Evolutionary conservation across 306 rosid genomes (phyloP), one percentile per base, ranked within the genome.

Genomic region (Corylus heterophylla): DNA sequence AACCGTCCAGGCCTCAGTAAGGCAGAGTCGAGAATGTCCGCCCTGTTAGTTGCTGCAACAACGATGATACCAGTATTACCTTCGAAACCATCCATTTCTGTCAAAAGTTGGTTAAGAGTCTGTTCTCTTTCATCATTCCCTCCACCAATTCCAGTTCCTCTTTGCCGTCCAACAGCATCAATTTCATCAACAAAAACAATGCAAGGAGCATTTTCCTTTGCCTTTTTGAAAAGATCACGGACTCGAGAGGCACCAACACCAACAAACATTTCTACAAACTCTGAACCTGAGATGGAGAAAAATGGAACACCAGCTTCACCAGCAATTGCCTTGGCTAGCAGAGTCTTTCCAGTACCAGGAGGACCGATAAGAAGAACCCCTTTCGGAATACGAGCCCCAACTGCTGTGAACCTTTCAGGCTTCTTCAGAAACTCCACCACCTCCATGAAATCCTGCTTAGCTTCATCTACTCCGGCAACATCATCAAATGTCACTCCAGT

Each of bases 241-340:
- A 95, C 98, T 71, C 98, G 92, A 58, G 98, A 92, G 78, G 98
- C 98, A 80, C 98, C 98, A 79, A 95, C 91, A 87, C 98, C 98
- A n/a, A 95, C 98, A 77, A 95, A 92, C 98, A 95, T 95, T 89
- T 95, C 98, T 64, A 95, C 98, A 62, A 95, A 92, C 86, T 92
- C 98, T 44, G 98, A 95, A 80, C 98, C 98, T 9, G 99, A 95
- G 84, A 95, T 95, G 35, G 99, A 95, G 86, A 95, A 95, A 82
- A 95, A 95, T 35, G 97, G 99, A 72, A 95, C 99, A 54, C 97
- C 98, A 71, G 99, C 99, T 91, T 95, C 99, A 55, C 99, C 98
- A 8, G 99, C 99, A 84, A 95, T 93, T 48, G 99, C 99, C 88
- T 92, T 93, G 29, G 98, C 99, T 78, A 95, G 86, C 52, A 95